Evolutionary conservation across 352 stramenopile species (phyloP).

Genomic region (Aphanomyces euteiches): DNA sequence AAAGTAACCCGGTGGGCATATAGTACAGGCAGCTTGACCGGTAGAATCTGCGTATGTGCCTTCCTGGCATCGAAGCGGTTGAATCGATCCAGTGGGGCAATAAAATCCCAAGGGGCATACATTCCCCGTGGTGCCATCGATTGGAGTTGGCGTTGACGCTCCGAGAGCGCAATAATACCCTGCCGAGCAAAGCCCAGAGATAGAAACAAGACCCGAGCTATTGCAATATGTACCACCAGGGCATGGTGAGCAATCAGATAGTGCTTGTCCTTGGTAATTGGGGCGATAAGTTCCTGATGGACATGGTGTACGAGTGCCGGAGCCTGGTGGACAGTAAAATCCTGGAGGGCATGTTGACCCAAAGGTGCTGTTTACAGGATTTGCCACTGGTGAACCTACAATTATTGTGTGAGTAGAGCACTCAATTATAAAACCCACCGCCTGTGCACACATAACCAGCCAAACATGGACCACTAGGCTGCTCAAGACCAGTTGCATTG

Average conservation of each 20-base stretch:
- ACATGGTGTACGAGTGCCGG: slow-evolving; percentile 8
- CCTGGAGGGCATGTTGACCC: slow-evolving; percentile 10
- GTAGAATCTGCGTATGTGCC: slow-evolving; percentile 1
- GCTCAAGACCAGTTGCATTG: slow-evolving; percentile 52
- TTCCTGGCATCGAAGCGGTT: slow-evolving; percentile 10
- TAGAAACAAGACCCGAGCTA: background rate
- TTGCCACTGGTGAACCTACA: slow-evolving; percentile 5
- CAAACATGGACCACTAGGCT: slow-evolving; percentile 69
- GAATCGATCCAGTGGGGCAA: slow-evolving; percentile 65
- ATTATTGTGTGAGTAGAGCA: background rate
- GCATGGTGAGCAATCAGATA: slow-evolving; percentile 11
- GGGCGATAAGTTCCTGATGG: slow-evolving; percentile 17
- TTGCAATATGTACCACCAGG: slow-evolving; percentile 23
- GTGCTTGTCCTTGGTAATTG: slow-evolving; percentile 1
- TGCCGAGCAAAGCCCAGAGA: slow-evolving; percentile 29
- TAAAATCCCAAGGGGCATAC: slow-evolving; percentile 71
- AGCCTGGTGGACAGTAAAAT: slow-evolving; percentile 6
- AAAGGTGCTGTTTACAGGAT: slow-evolving; percentile 7
- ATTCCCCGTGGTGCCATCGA: slow-evolving; percentile 38
- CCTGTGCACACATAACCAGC: slow-evolving; percentile 77
- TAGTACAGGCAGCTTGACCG: slow-evolving; percentile 55
- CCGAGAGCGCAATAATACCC: slow-evolving; percentile 40
- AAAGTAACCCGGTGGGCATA: slow-evolving; percentile 78
- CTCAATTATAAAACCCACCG: slow-evolving; percentile 22
- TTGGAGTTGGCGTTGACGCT: slow-evolving; percentile 23